Conservation (phyloP, 2,329 filamentous ascomycete species). For the Blumeriella jaapii region DNA sequence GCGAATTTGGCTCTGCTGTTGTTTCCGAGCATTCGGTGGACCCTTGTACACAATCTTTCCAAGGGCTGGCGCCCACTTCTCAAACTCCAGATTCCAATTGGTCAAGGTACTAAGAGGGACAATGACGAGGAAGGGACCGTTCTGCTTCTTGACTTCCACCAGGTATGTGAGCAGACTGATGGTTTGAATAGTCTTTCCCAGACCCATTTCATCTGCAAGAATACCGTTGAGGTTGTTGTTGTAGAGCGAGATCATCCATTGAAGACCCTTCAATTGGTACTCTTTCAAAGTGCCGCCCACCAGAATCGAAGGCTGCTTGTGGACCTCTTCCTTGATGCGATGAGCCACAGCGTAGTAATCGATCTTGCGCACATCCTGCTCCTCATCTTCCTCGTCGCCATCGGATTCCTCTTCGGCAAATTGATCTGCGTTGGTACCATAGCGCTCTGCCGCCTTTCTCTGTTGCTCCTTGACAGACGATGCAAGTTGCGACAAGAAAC, state of each 20-base stretch:
- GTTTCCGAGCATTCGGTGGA: slow-evolving; percentile 75
- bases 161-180: slow-evolving; percentile 96
- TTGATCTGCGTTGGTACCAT: slow-evolving; percentile 50
- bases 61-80: slow-evolving; percentile 93
- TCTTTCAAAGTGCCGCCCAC: slow-evolving; percentile 92
- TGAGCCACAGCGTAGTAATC: slow-evolving; percentile 99
- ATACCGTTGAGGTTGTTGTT: slow-evolving; percentile 99
- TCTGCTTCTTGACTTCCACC: slow-evolving; percentile 88
- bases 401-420: slow-evolving; percentile 49
- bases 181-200: slow-evolving; percentile 98
- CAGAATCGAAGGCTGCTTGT: slow-evolving; percentile 68
- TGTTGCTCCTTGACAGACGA: slow-evolving; percentile 92
- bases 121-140: slow-evolving; percentile 89
- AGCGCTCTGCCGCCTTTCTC: slow-evolving; percentile 66
- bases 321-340: slow-evolving; percentile 87
- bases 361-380: slow-evolving; percentile 66
- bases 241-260: slow-evolving; percentile 99
- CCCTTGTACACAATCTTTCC: slow-evolving; percentile 92
- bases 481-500: slow-evolving; percentile 91
- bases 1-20: slow-evolving; percentile 86
- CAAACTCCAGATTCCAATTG: slow-evolving; percentile 98
- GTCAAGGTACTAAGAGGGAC: slow-evolving; percentile 94
- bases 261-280: slow-evolving; percentile 95
- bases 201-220: slow-evolving; percentile 97
- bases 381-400: slow-evolving; percentile 57